Base-by-base conservation (phyloP, 176 grass and related monocot genomes). In the Triticum turgidum region DNA sequence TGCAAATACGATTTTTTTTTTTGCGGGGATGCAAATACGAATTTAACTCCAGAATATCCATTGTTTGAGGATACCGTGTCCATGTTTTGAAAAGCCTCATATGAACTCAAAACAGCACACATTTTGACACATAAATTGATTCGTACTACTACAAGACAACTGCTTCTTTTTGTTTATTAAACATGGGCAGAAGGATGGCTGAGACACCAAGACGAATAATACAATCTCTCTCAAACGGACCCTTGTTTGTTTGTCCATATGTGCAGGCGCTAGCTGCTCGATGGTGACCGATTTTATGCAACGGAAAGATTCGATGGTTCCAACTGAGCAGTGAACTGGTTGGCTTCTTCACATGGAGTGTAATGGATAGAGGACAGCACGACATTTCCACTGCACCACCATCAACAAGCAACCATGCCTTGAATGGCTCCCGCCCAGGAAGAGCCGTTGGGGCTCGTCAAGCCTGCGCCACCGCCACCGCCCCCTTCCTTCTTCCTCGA, bases 221-320 rank as follows among this genome's bases (percentile, higher is more conserved):
- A 14, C 11, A 14, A 11, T 29, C 25, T 86, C 32, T 63, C 20
- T 52, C 41, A 38, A 77, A 49, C 10, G 2, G 9, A 37, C 21
- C 25, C 14, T 62, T 20, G 20, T 67, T 72, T 34, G 13, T 62
- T 42, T 64, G 67, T 80, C 67, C 39, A 65, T 65, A 22, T 73
- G 38, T 73, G 54, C 77, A 13, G 12, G 67, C 72, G 22, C n/a
- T 30, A 30, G 29, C 29, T 73, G 70, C 22, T 49, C 41, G 42
- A 49, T 49, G 72, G 41, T 49, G 22, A 47, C 72, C 38, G 25
- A 80, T 3, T 13, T 61, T 21, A 37, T 15, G 65, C 70, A 45
- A 39, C n/a, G n/a, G 65, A 25, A 80, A 71, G 7, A 35, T 80
- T 86, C 61, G 56, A 70, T 81, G 39, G 34, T 64, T 73, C 25